These are phyloP conservation scores for Tetracladium setigerum DNA, from an alignment of 495 filamentous ascomycete species.

Conservation along the genomic window DNA sequence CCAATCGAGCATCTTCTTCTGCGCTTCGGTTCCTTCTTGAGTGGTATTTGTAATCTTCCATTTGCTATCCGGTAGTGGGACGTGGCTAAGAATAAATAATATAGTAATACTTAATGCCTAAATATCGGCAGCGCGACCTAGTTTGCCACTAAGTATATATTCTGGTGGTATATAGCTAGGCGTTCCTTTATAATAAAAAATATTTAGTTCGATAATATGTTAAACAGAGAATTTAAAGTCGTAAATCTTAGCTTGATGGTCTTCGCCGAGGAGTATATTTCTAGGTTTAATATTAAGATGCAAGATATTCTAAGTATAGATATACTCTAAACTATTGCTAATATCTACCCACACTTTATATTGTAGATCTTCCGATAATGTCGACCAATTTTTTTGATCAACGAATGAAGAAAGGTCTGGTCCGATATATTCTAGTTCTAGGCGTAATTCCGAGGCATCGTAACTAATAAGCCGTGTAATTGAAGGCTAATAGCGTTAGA, in stretches of 20 bases:
- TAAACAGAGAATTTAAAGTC: slow-evolving; percentile 9
- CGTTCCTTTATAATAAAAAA: slow-evolving; percentile 4
- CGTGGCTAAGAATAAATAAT: slow-evolving; percentile 2
- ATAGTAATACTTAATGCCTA: slow-evolving; percentile 8
- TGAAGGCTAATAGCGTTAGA: slow-evolving; percentile 5
- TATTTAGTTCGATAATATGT: slow-evolving; percentile 1
- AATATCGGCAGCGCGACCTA: slow-evolving; percentile 4
- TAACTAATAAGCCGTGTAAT: slow-evolving; percentile 5
- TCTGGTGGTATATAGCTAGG: slow-evolving; percentile 12
- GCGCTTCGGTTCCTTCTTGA: not conserved
- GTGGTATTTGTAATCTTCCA: slow-evolving; percentile 7
- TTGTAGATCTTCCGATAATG: slow-evolving; percentile 2
- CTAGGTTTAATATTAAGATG: slow-evolving; percentile 8
- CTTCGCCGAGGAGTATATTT: slow-evolving; percentile 10
- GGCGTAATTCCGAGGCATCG: slow-evolving; percentile 4
- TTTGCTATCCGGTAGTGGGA: not conserved
- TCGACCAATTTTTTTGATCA: not conserved
- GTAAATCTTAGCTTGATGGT: slow-evolving; percentile 4
- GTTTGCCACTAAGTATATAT: slow-evolving; percentile 4
- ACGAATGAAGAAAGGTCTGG: slow-evolving; percentile 5
- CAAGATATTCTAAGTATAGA: slow-evolving; percentile 3
- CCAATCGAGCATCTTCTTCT: slow-evolving; percentile 7
- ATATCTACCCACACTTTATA: slow-evolving; percentile 8
- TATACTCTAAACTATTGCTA: slow-evolving; percentile 5
- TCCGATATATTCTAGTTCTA: slow-evolving; percentile 6